phyloP scores from a whole-genome alignment of 1,284 basidiomycete genomes.

The Cutaneotrichosporon mucoides region DNA sequence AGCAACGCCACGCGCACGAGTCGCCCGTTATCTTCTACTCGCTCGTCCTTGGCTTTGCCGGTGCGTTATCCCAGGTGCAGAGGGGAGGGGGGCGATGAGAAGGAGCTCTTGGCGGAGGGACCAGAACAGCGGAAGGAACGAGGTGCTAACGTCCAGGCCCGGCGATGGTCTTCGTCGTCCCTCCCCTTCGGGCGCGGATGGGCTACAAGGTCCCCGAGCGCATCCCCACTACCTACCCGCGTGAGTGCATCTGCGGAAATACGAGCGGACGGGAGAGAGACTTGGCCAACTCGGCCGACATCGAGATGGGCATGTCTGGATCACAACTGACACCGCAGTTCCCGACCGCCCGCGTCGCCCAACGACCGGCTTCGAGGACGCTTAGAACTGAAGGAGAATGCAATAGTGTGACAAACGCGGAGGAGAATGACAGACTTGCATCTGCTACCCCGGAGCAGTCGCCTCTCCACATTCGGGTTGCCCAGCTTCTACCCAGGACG shows the following conservation, averaged over 20 bases:
- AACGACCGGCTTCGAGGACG: conserved; percentile 39
- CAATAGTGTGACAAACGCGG: neutral
- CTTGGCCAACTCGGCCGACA: too few species aligned
- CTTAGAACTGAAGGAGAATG: conserved; percentile 18
- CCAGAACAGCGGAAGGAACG: too few species aligned
- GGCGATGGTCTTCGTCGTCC: conserved; percentile 67
- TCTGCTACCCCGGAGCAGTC: too few species aligned
- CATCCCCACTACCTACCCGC: conserved; percentile 77
- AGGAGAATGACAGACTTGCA: too few species aligned
- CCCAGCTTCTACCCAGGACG: too few species aligned
- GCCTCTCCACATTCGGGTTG: too few species aligned
- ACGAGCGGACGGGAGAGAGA: too few species aligned
- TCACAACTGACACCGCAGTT: conserved; percentile 3
- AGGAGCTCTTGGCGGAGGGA: too few species aligned
- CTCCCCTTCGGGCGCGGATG: conserved; percentile 67
- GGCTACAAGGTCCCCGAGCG: conserved; percentile 72
- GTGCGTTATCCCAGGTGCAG: conserved; percentile 21
- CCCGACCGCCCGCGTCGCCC: conserved; percentile 40
- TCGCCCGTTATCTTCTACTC: conserved; percentile 89
- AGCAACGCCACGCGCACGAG: conserved; percentile 84
- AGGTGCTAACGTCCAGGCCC: conserved; percentile 57
- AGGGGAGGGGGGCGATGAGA: too few species aligned
- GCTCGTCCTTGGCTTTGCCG: conserved; percentile 61
- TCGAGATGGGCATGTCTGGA: too few species aligned
- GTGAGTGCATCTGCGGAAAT: too few species aligned